These are phyloP conservation scores for Boletus huronensis DNA, from an alignment of 768 basidiomycete species.

Conservation along the genomic window DNA sequence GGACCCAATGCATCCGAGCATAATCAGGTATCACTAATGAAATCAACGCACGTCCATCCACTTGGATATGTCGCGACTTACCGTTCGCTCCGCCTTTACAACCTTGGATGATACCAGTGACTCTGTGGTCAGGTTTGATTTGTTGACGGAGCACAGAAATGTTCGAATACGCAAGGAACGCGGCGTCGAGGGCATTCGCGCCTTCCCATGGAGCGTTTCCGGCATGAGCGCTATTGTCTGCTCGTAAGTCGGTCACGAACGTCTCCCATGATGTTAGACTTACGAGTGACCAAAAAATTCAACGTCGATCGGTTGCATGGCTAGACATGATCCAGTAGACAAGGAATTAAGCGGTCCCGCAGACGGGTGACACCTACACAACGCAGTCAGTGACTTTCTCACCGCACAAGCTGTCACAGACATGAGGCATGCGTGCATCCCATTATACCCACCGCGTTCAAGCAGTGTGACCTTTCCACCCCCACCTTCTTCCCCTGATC, in stretches of 20 bases:
- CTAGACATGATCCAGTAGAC: conserved; percentile 51
- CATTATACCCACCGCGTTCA: conserved; percentile 71
- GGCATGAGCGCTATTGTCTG: conserved; percentile 61
- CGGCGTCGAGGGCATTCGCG: conserved; percentile 83
- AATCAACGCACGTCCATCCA: neutral
- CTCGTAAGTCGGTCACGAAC: conserved; percentile 2
- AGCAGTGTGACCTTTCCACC: conserved; percentile 76
- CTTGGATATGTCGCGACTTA: conserved; percentile 28
- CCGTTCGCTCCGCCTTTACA: conserved; percentile 68
- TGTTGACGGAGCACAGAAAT: conserved; percentile 84
- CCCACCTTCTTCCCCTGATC: conserved; percentile 70
- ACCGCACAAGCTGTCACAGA: conserved; percentile 25
- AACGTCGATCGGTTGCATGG: conserved; percentile 61
- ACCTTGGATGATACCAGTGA: conserved; percentile 75
- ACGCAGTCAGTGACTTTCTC: conserved; percentile 12
- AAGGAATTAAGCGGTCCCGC: conserved; percentile 51
- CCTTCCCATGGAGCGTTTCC: conserved; percentile 85
- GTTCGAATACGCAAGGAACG: conserved; percentile 76
- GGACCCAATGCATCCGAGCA: conserved; percentile 67
- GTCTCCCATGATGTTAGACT: conserved; percentile 21
- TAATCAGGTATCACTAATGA: conserved; percentile 78
- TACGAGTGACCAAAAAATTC: conserved; percentile 77
- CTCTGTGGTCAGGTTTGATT: conserved; percentile 74
- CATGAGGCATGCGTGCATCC: conserved; percentile 83
- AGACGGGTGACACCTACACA: conserved; percentile 67